Evolutionary conservation across 2,329 filamentous ascomycete species (phyloP).

Genomic region (Paracoccidioides lutzii): DNA sequence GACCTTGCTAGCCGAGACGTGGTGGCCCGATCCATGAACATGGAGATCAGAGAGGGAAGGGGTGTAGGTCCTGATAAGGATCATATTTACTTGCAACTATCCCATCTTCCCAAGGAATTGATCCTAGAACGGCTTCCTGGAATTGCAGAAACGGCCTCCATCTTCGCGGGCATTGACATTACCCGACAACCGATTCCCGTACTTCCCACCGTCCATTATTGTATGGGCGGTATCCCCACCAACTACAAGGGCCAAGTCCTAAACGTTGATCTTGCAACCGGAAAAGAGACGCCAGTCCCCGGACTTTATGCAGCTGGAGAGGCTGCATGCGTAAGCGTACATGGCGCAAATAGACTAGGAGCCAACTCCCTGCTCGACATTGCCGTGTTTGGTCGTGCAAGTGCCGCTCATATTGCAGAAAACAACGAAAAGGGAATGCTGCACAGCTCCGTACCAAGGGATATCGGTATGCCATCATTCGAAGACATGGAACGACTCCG

Average conservation of each 20-base stretch:
- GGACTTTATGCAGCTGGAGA: conserved; percentile 83
- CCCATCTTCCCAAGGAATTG: conserved; percentile 70
- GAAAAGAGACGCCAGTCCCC: conserved; percentile 71
- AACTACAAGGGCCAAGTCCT: conserved; percentile 84
- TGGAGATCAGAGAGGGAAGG: conserved; percentile 82
- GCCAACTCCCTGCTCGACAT: conserved; percentile 86
- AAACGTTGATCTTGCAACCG: conserved; percentile 57
- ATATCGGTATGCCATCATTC: conserved; percentile 69
- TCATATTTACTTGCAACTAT: conserved; percentile 83
- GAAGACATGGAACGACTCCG: conserved; percentile 66
- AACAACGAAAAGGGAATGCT: conserved; percentile 68
- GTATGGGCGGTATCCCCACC: conserved; percentile 90
- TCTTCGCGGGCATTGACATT: conserved; percentile 82
- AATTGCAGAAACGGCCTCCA: conserved; percentile 84
- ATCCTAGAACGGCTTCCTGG: conserved; percentile 79
- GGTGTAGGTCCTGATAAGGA: conserved; percentile 84
- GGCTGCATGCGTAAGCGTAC: conserved; percentile 80
- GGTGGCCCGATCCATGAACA: conserved; percentile 80
- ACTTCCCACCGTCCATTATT: conserved; percentile 82
- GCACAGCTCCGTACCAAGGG: conserved; percentile 50
- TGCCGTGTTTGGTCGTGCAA: conserved; percentile 80
- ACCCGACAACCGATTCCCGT: conserved; percentile 81
- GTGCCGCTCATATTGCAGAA: conserved; percentile 80
- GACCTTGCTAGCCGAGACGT: conserved; percentile 83
- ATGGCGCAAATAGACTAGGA: conserved; percentile 81